Conservation (phyloP, 164 flowering plant genomes). For the Vitis riparia region DNA sequence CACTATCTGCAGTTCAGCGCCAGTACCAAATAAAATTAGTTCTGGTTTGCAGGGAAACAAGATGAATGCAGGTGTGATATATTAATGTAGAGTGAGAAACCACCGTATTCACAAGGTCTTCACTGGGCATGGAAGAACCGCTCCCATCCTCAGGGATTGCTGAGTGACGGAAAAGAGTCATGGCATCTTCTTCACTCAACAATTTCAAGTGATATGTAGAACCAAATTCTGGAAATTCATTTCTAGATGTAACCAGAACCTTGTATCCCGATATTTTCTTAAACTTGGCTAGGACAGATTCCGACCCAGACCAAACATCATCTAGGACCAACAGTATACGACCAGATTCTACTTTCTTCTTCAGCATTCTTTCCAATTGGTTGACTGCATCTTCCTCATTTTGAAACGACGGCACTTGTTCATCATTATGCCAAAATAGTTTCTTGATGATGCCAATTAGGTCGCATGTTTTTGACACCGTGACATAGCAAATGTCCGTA, state of each 20-base stretch:
- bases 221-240: neutral
- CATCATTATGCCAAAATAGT: neutral
- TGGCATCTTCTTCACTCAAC: neutral
- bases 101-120: no score
- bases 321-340: neutral
- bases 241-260: constrained; percentile 1
- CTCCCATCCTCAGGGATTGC: neutral
- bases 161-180: neutral
- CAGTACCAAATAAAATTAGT: no score
- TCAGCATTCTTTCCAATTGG: neutral
- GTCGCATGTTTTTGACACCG: neutral
- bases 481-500: neutral
- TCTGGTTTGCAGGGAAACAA: no score
- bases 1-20: no score
- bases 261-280: neutral
- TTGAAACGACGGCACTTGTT: neutral
- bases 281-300: neutral
- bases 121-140: neutral
- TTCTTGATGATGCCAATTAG: neutral
- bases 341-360: neutral
- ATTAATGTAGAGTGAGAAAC: no score
- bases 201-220: neutral
- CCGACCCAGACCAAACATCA: neutral
- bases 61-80: no score
- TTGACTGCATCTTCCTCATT: neutral